Percentiles rank a stretch among this genome's conserved stretches.
Conservation (phyloP, 208 protist species). For the Novymonas esmeraldas region DNA sequence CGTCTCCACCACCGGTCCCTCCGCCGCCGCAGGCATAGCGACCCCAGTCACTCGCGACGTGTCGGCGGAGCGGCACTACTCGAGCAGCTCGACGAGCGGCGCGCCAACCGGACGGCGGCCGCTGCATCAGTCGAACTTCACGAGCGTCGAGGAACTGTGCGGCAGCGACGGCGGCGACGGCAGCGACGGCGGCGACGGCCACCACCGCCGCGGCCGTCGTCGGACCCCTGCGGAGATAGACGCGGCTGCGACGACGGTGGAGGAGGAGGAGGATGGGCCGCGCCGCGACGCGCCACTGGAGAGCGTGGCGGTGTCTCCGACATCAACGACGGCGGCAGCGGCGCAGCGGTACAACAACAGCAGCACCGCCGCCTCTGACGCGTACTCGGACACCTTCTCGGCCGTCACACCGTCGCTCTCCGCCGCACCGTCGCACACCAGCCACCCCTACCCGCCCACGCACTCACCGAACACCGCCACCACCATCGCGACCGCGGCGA, state of each 20-base stretch:
- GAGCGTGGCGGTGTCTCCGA: not conserved
- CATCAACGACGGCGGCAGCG: not conserved
- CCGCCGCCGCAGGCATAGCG: not conserved
- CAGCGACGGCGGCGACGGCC: too few relatives aligned
- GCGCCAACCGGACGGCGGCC: not conserved
- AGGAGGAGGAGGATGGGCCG: not conserved
- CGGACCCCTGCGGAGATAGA: conserved; percentile 6
- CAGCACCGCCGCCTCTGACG: not conserved
- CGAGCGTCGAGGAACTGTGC: not conserved
- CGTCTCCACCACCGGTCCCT: not conserved
- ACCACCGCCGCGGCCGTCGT: not conserved
- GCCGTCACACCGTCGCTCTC: not conserved
- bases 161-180: too few relatives aligned
- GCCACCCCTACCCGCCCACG: not conserved
- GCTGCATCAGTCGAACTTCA: conserved; percentile 10
- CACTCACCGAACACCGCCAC: too few relatives aligned
- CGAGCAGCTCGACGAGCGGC: too few relatives aligned
- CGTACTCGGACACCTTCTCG: conserved; percentile 9
- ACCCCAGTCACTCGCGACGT: not conserved
- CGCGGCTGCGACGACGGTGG: conserved; percentile 3
- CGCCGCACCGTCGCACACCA: not conserved
- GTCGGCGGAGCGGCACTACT: not conserved
- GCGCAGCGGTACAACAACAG: not conserved
- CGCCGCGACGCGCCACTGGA: not conserved
- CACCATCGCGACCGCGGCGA: not conserved